Evolutionary conservation across 2,329 filamentous ascomycete species (phyloP), one percentile per base, ranked within the genome.

Genomic region (Monosporascus sp.): DNA sequence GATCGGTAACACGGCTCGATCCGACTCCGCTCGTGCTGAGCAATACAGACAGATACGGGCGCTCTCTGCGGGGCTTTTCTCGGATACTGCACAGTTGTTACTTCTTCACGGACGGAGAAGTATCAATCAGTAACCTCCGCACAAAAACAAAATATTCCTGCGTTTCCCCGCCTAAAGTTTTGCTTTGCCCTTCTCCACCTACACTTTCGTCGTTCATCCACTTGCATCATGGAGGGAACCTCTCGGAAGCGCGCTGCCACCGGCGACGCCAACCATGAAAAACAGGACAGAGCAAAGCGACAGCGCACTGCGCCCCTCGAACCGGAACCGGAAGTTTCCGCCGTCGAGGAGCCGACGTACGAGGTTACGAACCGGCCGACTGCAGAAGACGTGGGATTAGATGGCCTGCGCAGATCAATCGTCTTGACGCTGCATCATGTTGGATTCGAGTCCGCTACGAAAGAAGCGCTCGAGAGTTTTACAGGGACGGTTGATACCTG

Each of bases 381-480:
- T 27, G 60, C 63, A 7, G 66, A 70, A 20, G 66, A 66, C 43
- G 59, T 69, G 55, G 66, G 70, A n/a, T 68, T 72, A 49, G 63
- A 65, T 41, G 73, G 76, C 2, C 69, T 87, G 25, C 74, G 76
- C 46, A 77, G 82, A 49, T 78, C 81, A 11, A 79, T 86, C 52
- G 77, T 75, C 0, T 64, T 85, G 52, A 75, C 76, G 3, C 65
- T 86, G 27, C 68, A 78, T 43, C 77, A 84, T 55, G 77, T 84
- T 38, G 83, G 83, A 27, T 87, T 85, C 59, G 72, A 77, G 31
- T 70, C 73, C 25, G 77, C 82, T 15, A 76, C 72, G 1, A 72
- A 75, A 7, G 78, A 83, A 50, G 82, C 83, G 2, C 66, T 87
- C 59, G 82, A 85, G 64, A 78, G 78, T 58, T 80, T 86, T 44